These are phyloP conservation scores for Candolleomyces aberdarensis DNA, from an alignment of 768 basidiomycete species.

Conservation along the genomic window DNA sequence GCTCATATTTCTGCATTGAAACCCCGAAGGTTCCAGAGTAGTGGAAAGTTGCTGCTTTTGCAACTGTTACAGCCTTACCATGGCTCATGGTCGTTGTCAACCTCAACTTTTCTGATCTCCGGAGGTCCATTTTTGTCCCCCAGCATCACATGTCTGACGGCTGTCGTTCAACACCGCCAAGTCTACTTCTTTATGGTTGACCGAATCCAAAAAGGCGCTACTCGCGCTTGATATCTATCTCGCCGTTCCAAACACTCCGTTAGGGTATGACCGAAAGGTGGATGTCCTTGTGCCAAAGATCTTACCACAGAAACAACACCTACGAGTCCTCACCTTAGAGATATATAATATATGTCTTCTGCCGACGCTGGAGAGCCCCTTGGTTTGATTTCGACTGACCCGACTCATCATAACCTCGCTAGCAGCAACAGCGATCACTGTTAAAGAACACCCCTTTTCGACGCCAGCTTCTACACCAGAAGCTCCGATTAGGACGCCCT, in stretches of 20 bases:
- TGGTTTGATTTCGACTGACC: not conserved
- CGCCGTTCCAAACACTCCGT: constrained; percentile 4
- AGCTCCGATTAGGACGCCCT: too few relatives aligned
- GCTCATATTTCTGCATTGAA: not conserved
- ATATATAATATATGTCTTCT: too few relatives aligned
- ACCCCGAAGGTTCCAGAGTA: not conserved
- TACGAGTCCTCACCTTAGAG: too few relatives aligned
- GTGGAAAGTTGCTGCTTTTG: not conserved
- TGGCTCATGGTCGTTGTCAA: constrained; percentile 30
- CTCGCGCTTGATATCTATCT: too few relatives aligned
- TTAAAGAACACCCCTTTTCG: too few relatives aligned
- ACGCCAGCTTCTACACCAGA: too few relatives aligned
- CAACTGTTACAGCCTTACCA: not conserved
- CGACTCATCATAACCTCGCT: not conserved
- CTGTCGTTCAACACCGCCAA: constrained; percentile 2
- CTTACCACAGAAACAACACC: too few relatives aligned
- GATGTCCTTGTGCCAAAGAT: not conserved
- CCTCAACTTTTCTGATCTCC: constrained; percentile 27
- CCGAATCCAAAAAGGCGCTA: constrained; percentile 1
- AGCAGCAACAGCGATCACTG: not conserved
- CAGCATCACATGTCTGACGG: not conserved
- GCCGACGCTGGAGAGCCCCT: too few relatives aligned
- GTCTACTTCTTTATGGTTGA: constrained; percentile 6
- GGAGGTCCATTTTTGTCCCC: constrained; percentile 28
- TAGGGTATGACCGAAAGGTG: not conserved